Percentiles rank a stretch among this genome's conserved stretches.
phyloP scores from a whole-genome alignment of 176 grass and related monocot species.

The Pharus latifolius region DNA sequence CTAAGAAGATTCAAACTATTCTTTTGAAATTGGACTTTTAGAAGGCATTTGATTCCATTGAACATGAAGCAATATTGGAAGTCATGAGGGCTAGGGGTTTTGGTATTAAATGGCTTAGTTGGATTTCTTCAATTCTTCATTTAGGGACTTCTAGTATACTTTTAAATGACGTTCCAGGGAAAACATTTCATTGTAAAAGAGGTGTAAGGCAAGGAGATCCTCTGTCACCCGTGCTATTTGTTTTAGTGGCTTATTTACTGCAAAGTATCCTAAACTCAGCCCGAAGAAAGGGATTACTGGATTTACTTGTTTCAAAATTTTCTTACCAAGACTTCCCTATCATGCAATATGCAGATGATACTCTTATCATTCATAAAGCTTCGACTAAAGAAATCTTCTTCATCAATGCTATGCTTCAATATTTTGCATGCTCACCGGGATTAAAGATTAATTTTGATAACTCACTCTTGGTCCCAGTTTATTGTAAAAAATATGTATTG shows the following conservation, averaged over 20 bases:
- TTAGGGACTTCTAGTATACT: not conserved
- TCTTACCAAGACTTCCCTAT: not conserved
- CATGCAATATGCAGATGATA: not conserved
- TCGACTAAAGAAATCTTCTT: too few relatives aligned
- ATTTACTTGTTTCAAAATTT: not conserved
- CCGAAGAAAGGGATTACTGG: not conserved
- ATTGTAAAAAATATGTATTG: too few relatives aligned
- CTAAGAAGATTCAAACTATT: too few relatives aligned
- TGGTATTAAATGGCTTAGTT: not conserved
- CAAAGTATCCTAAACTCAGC: too few relatives aligned
- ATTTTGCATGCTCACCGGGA: too few relatives aligned
- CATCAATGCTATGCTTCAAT: too few relatives aligned
- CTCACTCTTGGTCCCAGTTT: too few relatives aligned
- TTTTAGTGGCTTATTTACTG: too few relatives aligned
- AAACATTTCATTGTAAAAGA: not conserved
- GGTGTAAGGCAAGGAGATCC: not conserved
- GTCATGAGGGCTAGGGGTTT: not conserved
- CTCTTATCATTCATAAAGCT: not conserved
- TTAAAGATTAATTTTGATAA: too few relatives aligned
- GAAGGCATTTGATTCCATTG: not conserved
- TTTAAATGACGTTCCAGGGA: not conserved
- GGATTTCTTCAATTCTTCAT: accelerated
- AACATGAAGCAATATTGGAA: not conserved
- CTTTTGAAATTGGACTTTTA: not conserved
- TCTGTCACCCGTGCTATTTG: not conserved